Base-by-base conservation (phyloP, 2,329 filamentous ascomycete species). In the Verticillium nonalfalfae region DNA sequence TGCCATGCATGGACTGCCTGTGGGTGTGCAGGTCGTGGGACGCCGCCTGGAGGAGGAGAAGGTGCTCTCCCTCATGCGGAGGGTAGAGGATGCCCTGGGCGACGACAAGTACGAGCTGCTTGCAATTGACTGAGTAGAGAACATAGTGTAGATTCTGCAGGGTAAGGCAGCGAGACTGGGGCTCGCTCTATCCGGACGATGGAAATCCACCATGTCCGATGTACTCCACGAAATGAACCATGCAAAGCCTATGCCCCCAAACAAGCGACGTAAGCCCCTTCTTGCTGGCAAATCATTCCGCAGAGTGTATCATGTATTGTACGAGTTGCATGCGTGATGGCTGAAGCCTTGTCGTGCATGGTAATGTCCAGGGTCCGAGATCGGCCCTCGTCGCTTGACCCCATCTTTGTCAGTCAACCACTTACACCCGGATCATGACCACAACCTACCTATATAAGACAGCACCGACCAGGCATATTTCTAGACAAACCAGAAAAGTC, bases 1-100 rank as follows among this genome's bases (percentile, higher is more conserved):
- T 14, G 86, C 85, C 62, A 97, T 97, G 93, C 88, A 91, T 56
- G 93, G 93, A 0, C 78, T 97, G 50, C 94, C 94, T 0, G 91
- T 96, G 0, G 93, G 86, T 0, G 87, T 97, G 7, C 93, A 97
- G 74, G 81, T 96, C 31, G 88, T 96, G 0, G 92, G 92, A 0
- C 81, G 89, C 52, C 81, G 92, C 39, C 76, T 96, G 68, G 88
- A 95, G 71, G 93, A 97, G 73, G 92, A 97, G 76, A 95, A 94
- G 78, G 91, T 96, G 0, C 75, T 97, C 58, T 86, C 88, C 0
- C 81, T 89, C 14, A 96, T 96, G 92, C 82, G 88, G 74, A 82
- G 84, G 60, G 81, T 97, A 2, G 91, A 97, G 74, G 83, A 87
- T 63, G 90, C 90, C 0, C 74, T 97, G 26, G 89, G 81, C 0